A percentile compares a stretch with the other conserved stretches of the same genome.
Conservation (phyloP, 495 filamentous ascomycete genomes). For the Niebla homalea region DNA sequence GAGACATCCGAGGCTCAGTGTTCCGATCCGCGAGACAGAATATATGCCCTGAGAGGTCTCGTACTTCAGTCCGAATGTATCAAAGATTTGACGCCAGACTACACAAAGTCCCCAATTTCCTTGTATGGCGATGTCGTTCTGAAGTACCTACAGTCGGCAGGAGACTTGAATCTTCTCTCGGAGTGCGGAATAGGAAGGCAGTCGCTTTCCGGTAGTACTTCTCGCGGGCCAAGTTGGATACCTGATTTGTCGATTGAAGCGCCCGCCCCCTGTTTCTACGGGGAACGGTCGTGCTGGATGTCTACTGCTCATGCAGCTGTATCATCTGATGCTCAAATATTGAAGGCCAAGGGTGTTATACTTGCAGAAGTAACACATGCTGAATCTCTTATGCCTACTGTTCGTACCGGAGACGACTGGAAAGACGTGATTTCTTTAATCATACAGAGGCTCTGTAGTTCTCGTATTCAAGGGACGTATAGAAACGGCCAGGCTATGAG, state of each 20-base stretch:
- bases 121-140: neutral
- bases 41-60: neutral
- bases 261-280: too few species aligned
- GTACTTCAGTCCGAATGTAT: neutral
- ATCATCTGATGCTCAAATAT: neutral
- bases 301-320: too few species aligned
- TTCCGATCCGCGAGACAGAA: slow-evolving; percentile 4
- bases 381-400: too few species aligned
- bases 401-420: neutral
- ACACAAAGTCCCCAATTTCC: neutral
- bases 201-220: neutral
- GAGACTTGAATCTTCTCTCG: neutral
- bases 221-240: neutral
- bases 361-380: too few species aligned
- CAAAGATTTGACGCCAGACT: neutral
- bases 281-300: too few species aligned
- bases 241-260: neutral
- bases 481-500: neutral
- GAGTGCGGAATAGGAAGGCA: neutral
- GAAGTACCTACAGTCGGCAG: neutral
- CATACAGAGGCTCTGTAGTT: neutral
- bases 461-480: neutral
- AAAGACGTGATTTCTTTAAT: neutral
- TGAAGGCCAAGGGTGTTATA: neutral
- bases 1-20: neutral